Evolutionary conservation across 768 basidiomycete species (phyloP).

Genomic region (Pholiota molesta): DNA sequence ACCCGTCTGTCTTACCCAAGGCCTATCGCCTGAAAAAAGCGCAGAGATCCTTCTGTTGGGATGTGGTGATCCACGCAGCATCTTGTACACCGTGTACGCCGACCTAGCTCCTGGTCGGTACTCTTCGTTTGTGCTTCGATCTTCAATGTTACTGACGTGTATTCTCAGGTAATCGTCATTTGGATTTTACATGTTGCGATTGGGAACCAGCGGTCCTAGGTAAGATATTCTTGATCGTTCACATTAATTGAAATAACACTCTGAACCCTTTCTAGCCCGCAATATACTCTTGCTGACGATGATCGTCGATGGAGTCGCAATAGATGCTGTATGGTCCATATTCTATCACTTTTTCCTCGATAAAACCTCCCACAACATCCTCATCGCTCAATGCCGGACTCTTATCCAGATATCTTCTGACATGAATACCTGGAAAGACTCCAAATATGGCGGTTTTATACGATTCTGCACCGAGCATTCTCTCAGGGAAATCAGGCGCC

Average conservation of each 20-base stretch:
- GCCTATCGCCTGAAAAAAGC: conserved; percentile 46
- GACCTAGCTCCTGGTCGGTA: conserved; percentile 29
- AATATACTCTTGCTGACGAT: conserved; percentile 50
- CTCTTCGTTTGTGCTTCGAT: not conserved
- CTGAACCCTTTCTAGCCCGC: conserved; percentile 37
- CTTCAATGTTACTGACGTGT: not conserved
- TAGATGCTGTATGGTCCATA: conserved; percentile 41
- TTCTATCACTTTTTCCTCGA: conserved; percentile 54
- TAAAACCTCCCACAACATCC: conserved; percentile 29
- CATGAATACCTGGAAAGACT: conserved; percentile 40
- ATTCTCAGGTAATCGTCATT: conserved; percentile 21
- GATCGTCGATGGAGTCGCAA: conserved; percentile 33
- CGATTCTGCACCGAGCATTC: conserved; percentile 41
- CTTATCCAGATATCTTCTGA: conserved; percentile 35
- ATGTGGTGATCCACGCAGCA: conserved; percentile 59
- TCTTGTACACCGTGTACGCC: conserved; percentile 50
- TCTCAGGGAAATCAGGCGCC: conserved; percentile 37
- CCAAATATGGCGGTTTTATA: conserved; percentile 40
- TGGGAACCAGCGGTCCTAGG: conserved; percentile 51
- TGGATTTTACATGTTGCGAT: conserved; percentile 60
- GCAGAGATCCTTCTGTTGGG: conserved; percentile 54
- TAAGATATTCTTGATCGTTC: conserved; percentile 14
- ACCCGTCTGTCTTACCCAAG: conserved; percentile 49
- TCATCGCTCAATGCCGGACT: conserved; percentile 41
- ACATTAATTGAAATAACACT: not conserved